Conservation (phyloP, 345 rosid species). For the Pistacia integerrima region DNA sequence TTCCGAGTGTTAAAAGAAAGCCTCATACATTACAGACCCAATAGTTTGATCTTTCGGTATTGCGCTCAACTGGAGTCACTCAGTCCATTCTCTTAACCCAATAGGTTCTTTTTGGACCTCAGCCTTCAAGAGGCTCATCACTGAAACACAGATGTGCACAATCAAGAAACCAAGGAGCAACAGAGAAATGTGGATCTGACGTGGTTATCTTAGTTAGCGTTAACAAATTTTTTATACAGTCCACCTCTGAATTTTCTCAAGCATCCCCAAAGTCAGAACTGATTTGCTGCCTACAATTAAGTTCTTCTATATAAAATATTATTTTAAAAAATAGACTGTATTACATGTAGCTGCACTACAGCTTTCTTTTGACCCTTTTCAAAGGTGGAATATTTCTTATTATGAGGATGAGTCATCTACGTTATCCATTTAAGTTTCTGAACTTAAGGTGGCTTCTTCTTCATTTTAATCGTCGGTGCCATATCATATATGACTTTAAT, state of each 20-base stretch:
- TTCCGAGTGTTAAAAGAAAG: too few relatives aligned
- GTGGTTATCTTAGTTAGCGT: slow-evolving; percentile 19
- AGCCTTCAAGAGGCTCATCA: too few relatives aligned
- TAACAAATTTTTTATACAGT: not conserved
- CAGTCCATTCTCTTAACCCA: too few relatives aligned
- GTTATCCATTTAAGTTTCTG: not conserved
- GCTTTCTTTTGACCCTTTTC: not conserved
- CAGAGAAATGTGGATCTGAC: slow-evolving; percentile 5
- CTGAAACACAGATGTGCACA: not conserved
- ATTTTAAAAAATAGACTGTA: not conserved
- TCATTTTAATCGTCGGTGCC: too few relatives aligned
- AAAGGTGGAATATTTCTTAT: not conserved
- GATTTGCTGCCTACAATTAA: not conserved
- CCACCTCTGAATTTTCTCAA: not conserved
- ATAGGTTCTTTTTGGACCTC: too few relatives aligned
- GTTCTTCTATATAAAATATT: not conserved
- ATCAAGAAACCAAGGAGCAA: not conserved
- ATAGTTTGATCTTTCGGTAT: too few relatives aligned
- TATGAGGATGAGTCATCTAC: too few relatives aligned
- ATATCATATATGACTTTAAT: too few relatives aligned
- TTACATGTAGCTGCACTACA: not conserved
- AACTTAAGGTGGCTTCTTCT: not conserved
- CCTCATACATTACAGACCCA: too few relatives aligned
- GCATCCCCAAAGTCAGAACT: not conserved
- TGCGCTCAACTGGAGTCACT: too few relatives aligned